Evolutionary conservation across 129 eudicot species (phyloP).

Genomic region (Daucus carota): DNA sequence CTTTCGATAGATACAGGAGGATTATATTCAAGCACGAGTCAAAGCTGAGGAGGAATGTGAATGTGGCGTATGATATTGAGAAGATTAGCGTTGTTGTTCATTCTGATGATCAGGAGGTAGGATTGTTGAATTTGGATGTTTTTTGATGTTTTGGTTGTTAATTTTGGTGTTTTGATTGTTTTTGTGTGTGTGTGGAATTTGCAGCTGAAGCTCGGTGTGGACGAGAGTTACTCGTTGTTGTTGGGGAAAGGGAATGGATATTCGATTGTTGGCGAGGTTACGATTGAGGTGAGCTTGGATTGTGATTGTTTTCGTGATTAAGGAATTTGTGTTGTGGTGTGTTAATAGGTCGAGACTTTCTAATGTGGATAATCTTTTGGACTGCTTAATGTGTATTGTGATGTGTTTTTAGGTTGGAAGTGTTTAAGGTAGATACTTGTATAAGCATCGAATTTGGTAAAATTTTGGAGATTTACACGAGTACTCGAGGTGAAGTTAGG

Average conservation of each 20-base stretch:
- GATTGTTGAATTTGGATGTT: background rate
- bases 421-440: background rate
- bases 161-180: background rate
- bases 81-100: conserved; percentile 43
- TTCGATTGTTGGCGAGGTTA: conserved; percentile 52
- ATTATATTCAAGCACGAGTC: conserved; percentile 50
- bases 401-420: background rate
- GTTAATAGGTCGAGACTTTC: background rate
- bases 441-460: no score
- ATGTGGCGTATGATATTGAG: conserved; percentile 35
- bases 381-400: background rate
- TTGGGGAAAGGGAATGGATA: conserved; percentile 41
- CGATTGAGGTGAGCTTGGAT: conserved; percentile 49
- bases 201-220: conserved; percentile 82
- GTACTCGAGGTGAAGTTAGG: no score
- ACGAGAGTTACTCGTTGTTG: conserved; percentile 76
- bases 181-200: conserved; percentile 17
- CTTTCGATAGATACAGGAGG: conserved; percentile 54
- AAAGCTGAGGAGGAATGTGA: no score
- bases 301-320: background rate
- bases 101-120: conserved; percentile 54
- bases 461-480: no score
- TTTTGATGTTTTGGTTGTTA: background rate
- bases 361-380: background rate
- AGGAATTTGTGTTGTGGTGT: background rate